Evolutionary conservation across 2,329 filamentous ascomycete genomes (phyloP), one percentile per base, ranked within the genome.

Genomic region (Botryotinia calthae): DNA sequence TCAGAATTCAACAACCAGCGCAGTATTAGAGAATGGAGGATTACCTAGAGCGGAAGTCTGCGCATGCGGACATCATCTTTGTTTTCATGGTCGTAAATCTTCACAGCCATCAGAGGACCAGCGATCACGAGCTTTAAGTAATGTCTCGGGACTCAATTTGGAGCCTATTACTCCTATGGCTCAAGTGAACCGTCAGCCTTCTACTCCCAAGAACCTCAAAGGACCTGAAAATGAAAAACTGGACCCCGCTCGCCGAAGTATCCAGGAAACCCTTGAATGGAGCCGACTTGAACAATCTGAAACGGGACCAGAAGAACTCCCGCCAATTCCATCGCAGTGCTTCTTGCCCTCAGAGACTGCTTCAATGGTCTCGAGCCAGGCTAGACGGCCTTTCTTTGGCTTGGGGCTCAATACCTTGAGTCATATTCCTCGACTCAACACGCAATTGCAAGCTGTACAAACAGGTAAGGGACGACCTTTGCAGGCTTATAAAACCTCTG

Each of bases 21-120:
- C 59, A 64, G 59, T 51, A 68, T 37, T 66, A 42, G 72, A 42
- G 59, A 68, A 48, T 59, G 71, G 63, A 28, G 56, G 63, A 51
- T 70, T 64, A 64, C 69, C 58, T 44, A 63, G 73, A 71, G 74
- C 76, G 28, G 79, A 75, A 31, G 76, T 78, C 37, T 88, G 87
- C 79, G 84, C 85, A 72, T 88, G 87, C 76, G 85, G 85, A 58
- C 87, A 88, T 79, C 87, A 88, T 82, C 86, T 86, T 10, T 88
- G 87, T 79, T 88, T 85, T 78, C 87, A 88, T 80, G 80, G 83
- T 66, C 73, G 74, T 70, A 75, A 74, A 54, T 22, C 51, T 40
- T 51, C 42, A 72, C 77, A 46, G 73, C 74, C 68, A 73, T 59
- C 34, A 51, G 65, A 46, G 44, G 44, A 62, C 62, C 67, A 74